A percentile compares a stretch with the other conserved stretches of the same genome.
These are phyloP conservation scores for Polychaeton citri DNA, from an alignment of 2,329 filamentous ascomycete genomes.

Conservation along the genomic window DNA sequence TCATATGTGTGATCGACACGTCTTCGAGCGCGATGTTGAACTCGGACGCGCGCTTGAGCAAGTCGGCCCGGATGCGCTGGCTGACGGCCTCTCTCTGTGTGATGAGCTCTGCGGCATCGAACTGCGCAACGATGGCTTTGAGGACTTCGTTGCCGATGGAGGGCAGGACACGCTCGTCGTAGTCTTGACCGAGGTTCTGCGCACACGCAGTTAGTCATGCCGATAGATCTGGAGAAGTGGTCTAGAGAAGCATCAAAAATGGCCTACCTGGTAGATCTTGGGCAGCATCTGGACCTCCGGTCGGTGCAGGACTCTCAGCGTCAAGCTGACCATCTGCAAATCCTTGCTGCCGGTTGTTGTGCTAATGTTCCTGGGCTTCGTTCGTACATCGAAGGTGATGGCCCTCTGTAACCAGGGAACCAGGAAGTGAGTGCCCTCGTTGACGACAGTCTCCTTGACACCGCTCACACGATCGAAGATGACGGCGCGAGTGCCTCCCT, in stretches of 20 bases:
- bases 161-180: constrained; percentile 57
- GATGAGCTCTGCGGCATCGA: constrained; percentile 55
- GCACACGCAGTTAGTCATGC: no score
- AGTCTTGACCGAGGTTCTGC: constrained; percentile 91
- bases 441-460: constrained; percentile 84
- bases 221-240: no score
- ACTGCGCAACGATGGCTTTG: constrained; percentile 41
- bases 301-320: constrained; percentile 83
- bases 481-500: constrained; percentile 84
- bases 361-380: constrained; percentile 91
- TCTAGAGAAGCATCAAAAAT: no score
- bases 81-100: constrained; percentile 96
- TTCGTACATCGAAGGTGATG: constrained; percentile 93
- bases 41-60: constrained; percentile 82
- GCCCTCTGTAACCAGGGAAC: constrained; percentile 90
- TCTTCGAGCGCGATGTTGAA: constrained; percentile 99
- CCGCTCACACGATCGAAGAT: constrained; percentile 92
- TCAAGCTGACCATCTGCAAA: constrained; percentile 99
- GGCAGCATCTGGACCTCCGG: constrained; percentile 86
- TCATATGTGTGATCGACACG: constrained; percentile 99
- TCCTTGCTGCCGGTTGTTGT: constrained; percentile 98
- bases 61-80: constrained; percentile 82
- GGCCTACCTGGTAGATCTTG: constrained; percentile 89
- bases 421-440: constrained; percentile 94
- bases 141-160: constrained; percentile 44